Evolutionary conservation across 805 yeast species (phyloP), one percentile per base, ranked within the genome.

Genomic region (Priceomyces castillae): DNA sequence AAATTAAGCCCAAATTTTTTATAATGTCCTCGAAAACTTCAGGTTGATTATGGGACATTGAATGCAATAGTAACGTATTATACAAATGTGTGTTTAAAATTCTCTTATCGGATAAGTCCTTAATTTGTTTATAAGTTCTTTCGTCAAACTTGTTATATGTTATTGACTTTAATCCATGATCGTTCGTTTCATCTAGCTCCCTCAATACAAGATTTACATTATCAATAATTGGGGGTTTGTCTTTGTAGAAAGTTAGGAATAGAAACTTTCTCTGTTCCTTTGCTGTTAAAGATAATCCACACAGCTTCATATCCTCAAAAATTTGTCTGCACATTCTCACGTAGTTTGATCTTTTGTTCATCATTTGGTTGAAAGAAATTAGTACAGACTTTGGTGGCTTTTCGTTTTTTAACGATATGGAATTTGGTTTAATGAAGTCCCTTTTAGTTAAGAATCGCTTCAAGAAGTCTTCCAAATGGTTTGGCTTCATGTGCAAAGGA

Each of bases 171-270:
- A 14, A 17, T 5, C 34, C 33, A 3, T 36, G 5, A 10, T 42
- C 39, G 3, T 19, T 34, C 14, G 16, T 34, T 16, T 14, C 41
- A 22, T 37, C 41, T 30, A 48, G 40, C 2, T 43, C 44, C 16
- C 34, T 16, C 23, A 35, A n/a, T 9, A 46, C 36, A 3, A 23
- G 17, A 10, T 40, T 39, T 33, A 61, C 45, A 12, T 46, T 47
- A 1, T 48, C 39, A 6, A 54, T 16, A 2, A 69, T 54, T 6
- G 51, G 57, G 0, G 46, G 47, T 17, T 56, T 45, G 41, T 71
- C 76, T 18, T 52, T 56, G 51, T 54, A 71, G 43, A 66, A 69
- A 2, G 57, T 52, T 42, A 58, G 50, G 41, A 55, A 61, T 5
- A 69, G 37, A 43, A 68, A 42, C 31, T 49, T 43, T 23, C 55